Base-by-base conservation (phyloP, 352 stramenopile genomes). In the Phytophthora idaei region DNA sequence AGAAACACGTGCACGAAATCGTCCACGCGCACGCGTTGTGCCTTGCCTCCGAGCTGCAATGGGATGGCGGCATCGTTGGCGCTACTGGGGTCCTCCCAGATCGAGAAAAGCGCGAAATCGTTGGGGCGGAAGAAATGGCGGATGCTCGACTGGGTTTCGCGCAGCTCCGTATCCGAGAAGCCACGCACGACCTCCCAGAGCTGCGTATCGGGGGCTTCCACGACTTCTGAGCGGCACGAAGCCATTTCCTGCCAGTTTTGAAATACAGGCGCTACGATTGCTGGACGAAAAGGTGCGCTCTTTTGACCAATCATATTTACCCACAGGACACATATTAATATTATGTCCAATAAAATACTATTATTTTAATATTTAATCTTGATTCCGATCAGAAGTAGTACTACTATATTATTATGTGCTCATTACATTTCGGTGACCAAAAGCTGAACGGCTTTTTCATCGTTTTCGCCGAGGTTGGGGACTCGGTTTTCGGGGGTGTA, bases 1-100 rank as follows among this genome's bases (percentile, higher is more conserved):
- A 72, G 15, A n/a, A 81, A 74, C 1, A 76, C 56, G 46, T 57
- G 66, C 63, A 70, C 50, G 17, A 78, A 71, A 42, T 74, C 60
- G 55, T 69, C 69, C 32, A 67, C 62, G n/a, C 61, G 61, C 61
- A 74, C 58, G 21, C n/a, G 42, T 3, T 70, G 64, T 29, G 45
- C 9, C 14, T 46, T 44, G 12, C 51, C 36, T 11, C 42, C 69
- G n/a, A 77, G 32, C 45, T 69, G 48, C 25, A 76, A 42, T n/a
- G 60, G 12, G 5, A 76, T 61, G 17, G 49, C 27, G 8, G 31
- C 9, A 34, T 61, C 52, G 1, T 57, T 42, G 10, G 15, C n/a
- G 27, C 51, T 57, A n/a, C 25, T 56, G 21, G 31, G 31, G 2
- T 14, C 32, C 50, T 28, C 50, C 31, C 34, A 39, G 46, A 9